These are phyloP conservation scores for Agaricus sinodeliciosus DNA, from an alignment of 768 basidiomycete species.

Conservation along the genomic window DNA sequence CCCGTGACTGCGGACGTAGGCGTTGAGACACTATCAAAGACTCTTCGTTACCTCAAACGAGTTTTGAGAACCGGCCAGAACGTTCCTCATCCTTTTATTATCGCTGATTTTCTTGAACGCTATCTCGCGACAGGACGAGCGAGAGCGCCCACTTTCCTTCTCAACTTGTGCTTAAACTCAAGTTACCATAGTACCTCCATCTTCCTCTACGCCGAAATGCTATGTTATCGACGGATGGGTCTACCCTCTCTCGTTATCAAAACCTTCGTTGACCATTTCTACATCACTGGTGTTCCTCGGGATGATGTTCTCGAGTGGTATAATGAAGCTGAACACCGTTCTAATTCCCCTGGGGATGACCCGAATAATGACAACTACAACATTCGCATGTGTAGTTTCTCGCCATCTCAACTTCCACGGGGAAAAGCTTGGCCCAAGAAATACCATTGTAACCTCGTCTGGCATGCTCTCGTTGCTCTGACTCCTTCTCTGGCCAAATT, in stretches of 20 bases:
- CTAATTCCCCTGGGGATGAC: slow-evolving; percentile 4
- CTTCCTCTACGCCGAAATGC: slow-evolving; percentile 37
- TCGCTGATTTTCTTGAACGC: slow-evolving; percentile 27
- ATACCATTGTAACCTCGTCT: slow-evolving; percentile 29
- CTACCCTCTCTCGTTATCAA: slow-evolving; percentile 28
- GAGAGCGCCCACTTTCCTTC: slow-evolving; percentile 25
- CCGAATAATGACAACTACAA: slow-evolving; percentile 4
- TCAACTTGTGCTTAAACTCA: slow-evolving; percentile 21
- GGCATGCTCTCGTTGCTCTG: slow-evolving; percentile 30
- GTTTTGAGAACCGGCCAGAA: slow-evolving; percentile 9
- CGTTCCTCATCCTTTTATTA: slow-evolving; percentile 20
- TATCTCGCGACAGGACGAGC: slow-evolving; percentile 29
- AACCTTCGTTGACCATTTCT: slow-evolving; percentile 47
- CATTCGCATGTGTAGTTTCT: slow-evolving; percentile 9
- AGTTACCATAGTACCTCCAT: slow-evolving; percentile 16
- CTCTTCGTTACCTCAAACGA: slow-evolving; percentile 19
- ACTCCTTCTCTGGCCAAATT: slow-evolving; percentile 16
- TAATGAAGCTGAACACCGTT: slow-evolving; percentile 8
- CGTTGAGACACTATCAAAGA: not conserved
- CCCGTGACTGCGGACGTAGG: not conserved
- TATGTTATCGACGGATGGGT: slow-evolving; percentile 26
- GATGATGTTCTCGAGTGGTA: slow-evolving; percentile 22
- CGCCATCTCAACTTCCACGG: slow-evolving; percentile 6
- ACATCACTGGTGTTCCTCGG: slow-evolving; percentile 45
- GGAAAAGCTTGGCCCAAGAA: slow-evolving; percentile 29